Conservation (phyloP, 371 early-diverging fungal species). For the Mucor plumbeus region DNA sequence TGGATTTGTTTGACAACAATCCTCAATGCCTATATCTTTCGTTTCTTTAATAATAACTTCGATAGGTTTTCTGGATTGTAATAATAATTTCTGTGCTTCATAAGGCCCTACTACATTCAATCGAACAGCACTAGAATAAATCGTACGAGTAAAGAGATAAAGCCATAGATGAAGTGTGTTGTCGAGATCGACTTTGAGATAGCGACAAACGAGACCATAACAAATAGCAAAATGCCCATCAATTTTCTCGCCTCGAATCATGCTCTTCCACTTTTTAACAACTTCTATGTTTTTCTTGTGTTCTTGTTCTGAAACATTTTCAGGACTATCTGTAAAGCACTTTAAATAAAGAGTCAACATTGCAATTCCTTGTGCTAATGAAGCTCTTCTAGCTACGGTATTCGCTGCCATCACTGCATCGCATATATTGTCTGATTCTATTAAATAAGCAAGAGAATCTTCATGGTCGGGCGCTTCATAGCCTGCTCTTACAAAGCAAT, state of each 20-base stretch:
- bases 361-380: slow-evolving; percentile 74
- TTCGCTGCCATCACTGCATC: slow-evolving; percentile 69
- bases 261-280: slow-evolving; percentile 60
- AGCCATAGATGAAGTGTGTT: slow-evolving; percentile 77
- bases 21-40: slow-evolving; percentile 50
- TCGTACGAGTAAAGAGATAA: slow-evolving; percentile 81
- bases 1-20: slow-evolving; percentile 74
- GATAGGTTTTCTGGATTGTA: slow-evolving; percentile 62
- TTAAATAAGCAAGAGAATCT: slow-evolving; percentile 42
- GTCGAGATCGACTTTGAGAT: slow-evolving; percentile 65
- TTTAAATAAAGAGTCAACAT: slow-evolving; percentile 68
- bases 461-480: slow-evolving; percentile 52
- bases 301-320: slow-evolving; percentile 11
- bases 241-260: slow-evolving; percentile 57
- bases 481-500: slow-evolving; percentile 71
- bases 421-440: slow-evolving; percentile 58
- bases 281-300: slow-evolving; percentile 27
- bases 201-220: slow-evolving; percentile 72
- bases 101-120: slow-evolving; percentile 90
- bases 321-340: slow-evolving; percentile 45
- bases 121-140: slow-evolving; percentile 89
- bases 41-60: slow-evolving; percentile 56
- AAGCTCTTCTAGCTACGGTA: slow-evolving; percentile 71
- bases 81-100: slow-evolving; percentile 78
- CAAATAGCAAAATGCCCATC: slow-evolving; percentile 75